Conservation (phyloP, 73 alveolate species). For the Paramecium sonneborni region DNA sequence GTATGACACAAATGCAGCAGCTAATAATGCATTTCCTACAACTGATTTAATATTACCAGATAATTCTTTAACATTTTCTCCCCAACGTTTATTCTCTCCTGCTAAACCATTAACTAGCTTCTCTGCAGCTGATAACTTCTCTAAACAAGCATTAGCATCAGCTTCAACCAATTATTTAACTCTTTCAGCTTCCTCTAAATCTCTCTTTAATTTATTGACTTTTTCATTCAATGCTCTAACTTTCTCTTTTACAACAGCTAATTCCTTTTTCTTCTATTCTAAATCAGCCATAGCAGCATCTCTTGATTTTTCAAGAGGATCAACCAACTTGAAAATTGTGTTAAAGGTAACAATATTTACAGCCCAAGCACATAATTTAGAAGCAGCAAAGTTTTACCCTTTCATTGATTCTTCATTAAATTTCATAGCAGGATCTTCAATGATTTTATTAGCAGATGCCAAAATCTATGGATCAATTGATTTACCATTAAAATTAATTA, state of each 20-base stretch:
- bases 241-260: conserved; percentile 90
- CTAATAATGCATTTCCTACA: conserved; percentile 97
- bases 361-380: conserved; percentile 90
- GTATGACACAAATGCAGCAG: conserved; percentile 99
- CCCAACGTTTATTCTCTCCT: conserved; percentile 98
- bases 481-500: conserved; percentile 85
- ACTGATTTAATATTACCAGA: conserved; percentile 90
- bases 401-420: conserved; percentile 76
- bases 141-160: conserved; percentile 93
- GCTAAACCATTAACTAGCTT: conserved; percentile 97
- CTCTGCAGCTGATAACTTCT: conserved; percentile 94
- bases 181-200: conserved; percentile 93
- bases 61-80: conserved; percentile 86
- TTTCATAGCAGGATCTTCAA: conserved; percentile 66
- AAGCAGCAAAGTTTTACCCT: conserved; percentile 86
- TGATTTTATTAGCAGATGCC: conserved; percentile 76
- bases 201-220: conserved; percentile 87
- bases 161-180: conserved; percentile 90
- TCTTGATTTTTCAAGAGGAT: conserved; percentile 97
- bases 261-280: conserved; percentile 90
- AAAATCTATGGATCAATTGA: conserved; percentile 87
- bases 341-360: conserved; percentile 94
- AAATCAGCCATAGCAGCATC: conserved; percentile 95
- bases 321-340: conserved; percentile 96
- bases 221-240: conserved; percentile 94